Evolutionary conservation across 352 stramenopile species (phyloP).

Genomic region (Aphanomyces invadans): DNA sequence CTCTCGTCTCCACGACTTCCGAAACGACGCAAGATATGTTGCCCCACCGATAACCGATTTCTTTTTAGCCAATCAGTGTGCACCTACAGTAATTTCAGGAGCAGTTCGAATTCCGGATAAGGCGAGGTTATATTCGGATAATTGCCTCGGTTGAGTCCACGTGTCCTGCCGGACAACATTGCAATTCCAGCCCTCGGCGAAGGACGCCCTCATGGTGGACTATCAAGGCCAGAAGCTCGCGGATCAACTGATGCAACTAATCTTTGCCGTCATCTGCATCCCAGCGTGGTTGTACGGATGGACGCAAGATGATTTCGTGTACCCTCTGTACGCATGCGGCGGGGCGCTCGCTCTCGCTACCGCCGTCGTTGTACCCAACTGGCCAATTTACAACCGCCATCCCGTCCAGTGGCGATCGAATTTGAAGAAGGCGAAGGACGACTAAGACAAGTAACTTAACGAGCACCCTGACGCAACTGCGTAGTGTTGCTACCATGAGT

Average conservation of each 20-base stretch:
- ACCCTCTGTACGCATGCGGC: constrained; percentile 65
- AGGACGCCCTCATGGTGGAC: constrained; percentile 54
- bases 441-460: constrained; percentile 26
- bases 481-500: too few species aligned
- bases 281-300: constrained; percentile 81
- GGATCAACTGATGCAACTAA: constrained; percentile 52
- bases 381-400: constrained; percentile 77
- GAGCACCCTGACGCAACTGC: background rate
- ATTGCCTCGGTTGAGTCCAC: background rate
- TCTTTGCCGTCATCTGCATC: constrained; percentile 66
- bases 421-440: constrained; percentile 43
- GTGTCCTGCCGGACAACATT: background rate
- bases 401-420: constrained; percentile 74
- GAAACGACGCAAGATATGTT: constrained; percentile 18
- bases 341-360: constrained; percentile 46
- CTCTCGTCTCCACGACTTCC: background rate
- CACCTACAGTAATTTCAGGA: background rate
- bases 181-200: constrained; percentile 7
- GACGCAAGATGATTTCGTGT: constrained; percentile 72
- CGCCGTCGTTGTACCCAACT: constrained; percentile 72
- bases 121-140: background rate
- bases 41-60: background rate
- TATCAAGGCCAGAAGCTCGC: constrained; percentile 75
- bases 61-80: background rate
- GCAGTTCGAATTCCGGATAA: background rate